These are phyloP conservation scores for Pseudocercospora ulei DNA, from an alignment of 2,329 filamentous ascomycete genomes.

Conservation along the genomic window DNA sequence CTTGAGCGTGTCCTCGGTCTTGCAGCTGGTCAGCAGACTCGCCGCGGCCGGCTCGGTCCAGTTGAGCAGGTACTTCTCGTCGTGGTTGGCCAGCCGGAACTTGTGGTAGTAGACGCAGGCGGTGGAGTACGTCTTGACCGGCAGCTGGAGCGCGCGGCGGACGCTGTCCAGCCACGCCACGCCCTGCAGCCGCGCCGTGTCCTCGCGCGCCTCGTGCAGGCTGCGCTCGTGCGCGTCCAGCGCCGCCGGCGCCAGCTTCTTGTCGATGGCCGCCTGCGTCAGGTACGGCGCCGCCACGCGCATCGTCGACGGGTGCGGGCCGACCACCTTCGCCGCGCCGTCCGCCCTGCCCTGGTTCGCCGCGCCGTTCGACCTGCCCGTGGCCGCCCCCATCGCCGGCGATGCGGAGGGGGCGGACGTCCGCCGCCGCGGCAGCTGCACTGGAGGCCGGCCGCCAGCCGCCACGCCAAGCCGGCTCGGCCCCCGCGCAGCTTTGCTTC, in stretches of 20 bases:
- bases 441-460: neutral
- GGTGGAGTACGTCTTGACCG: constrained; percentile 83
- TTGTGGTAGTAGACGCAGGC: constrained; percentile 90
- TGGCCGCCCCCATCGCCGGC: constrained; percentile 28
- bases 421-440: constrained; percentile 2
- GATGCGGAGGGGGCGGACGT: neutral
- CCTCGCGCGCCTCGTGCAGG: constrained; percentile 54
- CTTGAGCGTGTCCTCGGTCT: constrained; percentile 95
- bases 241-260: constrained; percentile 51
- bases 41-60: constrained; percentile 79
- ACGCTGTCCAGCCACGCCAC: constrained; percentile 83
- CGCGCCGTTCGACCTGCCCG: constrained; percentile 31
- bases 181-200: constrained; percentile 70
- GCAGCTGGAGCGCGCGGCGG: constrained; percentile 68
- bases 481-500: constrained; percentile 16
- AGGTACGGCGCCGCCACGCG: constrained; percentile 64
- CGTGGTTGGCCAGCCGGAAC: constrained; percentile 76
- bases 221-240: constrained; percentile 56
- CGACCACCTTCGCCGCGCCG: constrained; percentile 33
- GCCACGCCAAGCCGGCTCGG: constrained; percentile 1
- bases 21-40: constrained; percentile 84
- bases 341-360: constrained; percentile 29
- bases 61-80: constrained; percentile 58
- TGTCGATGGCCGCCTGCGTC: constrained; percentile 69
- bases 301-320: constrained; percentile 55